Conservation (phyloP, 805 yeast genomes). For the Huiozyma naganishii region DNA sequence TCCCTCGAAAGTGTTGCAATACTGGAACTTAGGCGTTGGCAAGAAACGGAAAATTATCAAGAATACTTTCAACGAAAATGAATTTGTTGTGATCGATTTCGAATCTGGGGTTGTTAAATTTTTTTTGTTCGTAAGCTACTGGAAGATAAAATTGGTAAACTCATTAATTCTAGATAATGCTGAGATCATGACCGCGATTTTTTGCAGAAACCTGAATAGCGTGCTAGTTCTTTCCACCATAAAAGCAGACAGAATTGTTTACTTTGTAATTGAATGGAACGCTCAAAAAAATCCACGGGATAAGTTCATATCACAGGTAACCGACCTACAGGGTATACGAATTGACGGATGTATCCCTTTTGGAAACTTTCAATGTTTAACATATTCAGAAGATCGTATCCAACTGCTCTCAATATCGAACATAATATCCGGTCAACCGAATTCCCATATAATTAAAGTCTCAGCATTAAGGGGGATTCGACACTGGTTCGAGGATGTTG, state of each 20-base stretch:
- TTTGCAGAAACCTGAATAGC: conserved; percentile 12
- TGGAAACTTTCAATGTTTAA: conserved; percentile 10
- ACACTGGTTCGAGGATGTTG: conserved; percentile 14
- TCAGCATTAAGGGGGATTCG: conserved; percentile 9
- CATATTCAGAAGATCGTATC: conserved; percentile 7
- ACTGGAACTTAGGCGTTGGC: conserved; percentile 11
- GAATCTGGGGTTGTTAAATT: conserved; percentile 14
- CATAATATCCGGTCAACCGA: conserved; percentile 23
- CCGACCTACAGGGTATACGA: conserved; percentile 11
- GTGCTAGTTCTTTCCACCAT: conserved; percentile 14
- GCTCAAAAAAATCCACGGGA: not conserved
- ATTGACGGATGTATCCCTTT: conserved; percentile 14
- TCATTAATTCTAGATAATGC: conserved; percentile 14
- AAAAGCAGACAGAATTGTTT: conserved; percentile 12
- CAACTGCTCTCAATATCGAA: conserved; percentile 20
- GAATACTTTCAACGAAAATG: conserved; percentile 4
- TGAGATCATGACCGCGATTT: conserved; percentile 9
- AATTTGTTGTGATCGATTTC: conserved; percentile 11
- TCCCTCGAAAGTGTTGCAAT: conserved; percentile 11
- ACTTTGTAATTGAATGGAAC: conserved; percentile 23
- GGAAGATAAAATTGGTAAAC: conserved; percentile 4
- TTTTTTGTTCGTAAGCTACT: conserved; percentile 8
- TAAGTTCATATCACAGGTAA: conserved; percentile 4
- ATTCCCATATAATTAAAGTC: conserved; percentile 6
- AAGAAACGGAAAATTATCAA: conserved; percentile 13